Conservation (phyloP, 2,329 filamentous ascomycete genomes). For the Aureobasidium uvarum region DNA sequence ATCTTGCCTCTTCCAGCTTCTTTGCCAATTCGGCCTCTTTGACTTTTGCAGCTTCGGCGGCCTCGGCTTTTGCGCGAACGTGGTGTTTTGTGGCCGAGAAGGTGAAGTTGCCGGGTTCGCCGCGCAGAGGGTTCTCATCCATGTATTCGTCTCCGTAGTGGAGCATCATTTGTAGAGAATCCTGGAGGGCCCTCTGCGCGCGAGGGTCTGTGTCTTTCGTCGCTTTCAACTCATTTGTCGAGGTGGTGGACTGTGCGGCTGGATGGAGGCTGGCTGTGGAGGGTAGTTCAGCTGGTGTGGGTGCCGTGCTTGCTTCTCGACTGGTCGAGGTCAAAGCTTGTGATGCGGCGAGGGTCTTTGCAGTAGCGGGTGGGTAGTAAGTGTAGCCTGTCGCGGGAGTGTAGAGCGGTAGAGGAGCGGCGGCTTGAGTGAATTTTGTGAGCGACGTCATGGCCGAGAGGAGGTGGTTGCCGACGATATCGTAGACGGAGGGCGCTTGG, state of each 20-base stretch:
- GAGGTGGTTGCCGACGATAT: slow-evolving; percentile 53
- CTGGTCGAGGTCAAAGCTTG: slow-evolving; percentile 42
- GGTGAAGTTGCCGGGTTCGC: slow-evolving; percentile 63
- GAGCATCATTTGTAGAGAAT: slow-evolving; percentile 38
- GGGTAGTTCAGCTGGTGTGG: slow-evolving; percentile 22
- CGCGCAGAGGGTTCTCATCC: slow-evolving; percentile 62
- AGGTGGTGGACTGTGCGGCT: slow-evolving; percentile 4
- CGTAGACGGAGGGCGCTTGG: slow-evolving; percentile 61
- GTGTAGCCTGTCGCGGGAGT: slow-evolving; percentile 60
- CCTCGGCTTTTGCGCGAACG: slow-evolving; percentile 44
- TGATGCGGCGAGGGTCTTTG: slow-evolving; percentile 37
- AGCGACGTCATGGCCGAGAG: slow-evolving; percentile 57
- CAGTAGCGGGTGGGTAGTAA: slow-evolving; percentile 49
- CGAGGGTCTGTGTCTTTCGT: slow-evolving; percentile 20
- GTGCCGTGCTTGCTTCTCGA: slow-evolving; percentile 47
- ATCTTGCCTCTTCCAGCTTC: slow-evolving; percentile 34
- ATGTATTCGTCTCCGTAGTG: slow-evolving; percentile 60
- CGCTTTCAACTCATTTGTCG: not conserved
- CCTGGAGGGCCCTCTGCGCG: slow-evolving; percentile 50
- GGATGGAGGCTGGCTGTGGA: slow-evolving; percentile 8
- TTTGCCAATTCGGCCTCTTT: slow-evolving; percentile 34
- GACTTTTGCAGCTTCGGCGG: slow-evolving; percentile 37
- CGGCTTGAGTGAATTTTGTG: slow-evolving; percentile 55
- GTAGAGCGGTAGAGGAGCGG: slow-evolving; percentile 56
- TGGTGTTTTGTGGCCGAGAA: slow-evolving; percentile 49